These are phyloP conservation scores for Colletotrichum simmondsii DNA, from an alignment of 2,329 filamentous ascomycete genomes.

Conservation along the genomic window DNA sequence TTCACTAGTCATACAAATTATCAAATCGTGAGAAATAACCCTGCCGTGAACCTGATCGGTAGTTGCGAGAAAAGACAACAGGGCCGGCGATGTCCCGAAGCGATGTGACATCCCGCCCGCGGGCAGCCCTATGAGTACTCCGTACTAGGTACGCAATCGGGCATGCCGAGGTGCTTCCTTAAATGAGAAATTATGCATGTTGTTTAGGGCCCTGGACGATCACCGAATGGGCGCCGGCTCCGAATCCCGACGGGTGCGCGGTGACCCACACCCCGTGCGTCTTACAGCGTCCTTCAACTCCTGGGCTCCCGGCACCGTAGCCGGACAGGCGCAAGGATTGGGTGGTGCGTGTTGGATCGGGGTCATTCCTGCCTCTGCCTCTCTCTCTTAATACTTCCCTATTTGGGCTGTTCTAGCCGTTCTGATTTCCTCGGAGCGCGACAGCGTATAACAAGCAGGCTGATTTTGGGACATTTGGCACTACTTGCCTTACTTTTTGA, in stretches of 20 bases:
- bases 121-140: background rate
- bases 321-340: slow-evolving; percentile 22
- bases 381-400: background rate
- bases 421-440: background rate
- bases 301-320: slow-evolving; percentile 19
- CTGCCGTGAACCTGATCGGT: background rate
- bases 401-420: no score
- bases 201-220: background rate
- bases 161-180: slow-evolving; percentile 6
- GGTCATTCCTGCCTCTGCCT: background rate
- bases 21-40: background rate
- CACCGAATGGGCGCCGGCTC: slow-evolving; percentile 21
- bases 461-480: background rate
- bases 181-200: slow-evolving; percentile 28
- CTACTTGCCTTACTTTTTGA: no score
- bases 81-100: background rate
- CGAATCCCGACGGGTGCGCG: slow-evolving; percentile 10
- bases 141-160: background rate
- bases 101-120: background rate
- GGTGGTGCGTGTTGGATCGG: background rate
- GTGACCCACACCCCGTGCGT: slow-evolving; percentile 7
- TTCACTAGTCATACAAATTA: no score
- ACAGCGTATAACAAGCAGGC: background rate
- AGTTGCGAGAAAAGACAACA: background rate
- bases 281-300: background rate